These are phyloP conservation scores for Lonicera japonica DNA, from an alignment of 129 eudicot genomes.

Conservation along the genomic window DNA sequence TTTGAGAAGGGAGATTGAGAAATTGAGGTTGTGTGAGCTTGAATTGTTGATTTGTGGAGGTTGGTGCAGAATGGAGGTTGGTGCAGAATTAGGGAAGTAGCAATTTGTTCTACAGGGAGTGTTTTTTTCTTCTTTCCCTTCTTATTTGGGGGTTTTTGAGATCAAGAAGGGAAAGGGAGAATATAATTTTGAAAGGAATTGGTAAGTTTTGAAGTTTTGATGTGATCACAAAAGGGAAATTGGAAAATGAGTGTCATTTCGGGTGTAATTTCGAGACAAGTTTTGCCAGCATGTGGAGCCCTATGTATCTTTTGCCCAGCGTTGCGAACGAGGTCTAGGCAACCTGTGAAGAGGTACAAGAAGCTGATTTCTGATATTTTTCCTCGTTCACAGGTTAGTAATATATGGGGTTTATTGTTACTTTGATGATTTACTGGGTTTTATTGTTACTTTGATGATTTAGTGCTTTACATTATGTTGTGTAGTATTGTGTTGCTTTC, in stretches of 20 bases:
- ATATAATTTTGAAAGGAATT: slow-evolving; percentile 13
- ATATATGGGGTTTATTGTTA: background rate
- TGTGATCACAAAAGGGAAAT: slow-evolving; percentile 15
- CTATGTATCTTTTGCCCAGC: slow-evolving; percentile 88
- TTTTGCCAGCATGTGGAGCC: slow-evolving; percentile 79
- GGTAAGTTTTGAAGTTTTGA: slow-evolving; percentile 13
- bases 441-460: background rate
- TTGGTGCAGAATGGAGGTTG: slow-evolving; percentile 66
- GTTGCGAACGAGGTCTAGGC: slow-evolving; percentile 82
- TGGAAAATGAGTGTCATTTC: slow-evolving; percentile 68
- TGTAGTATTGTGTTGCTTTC: too few relatives aligned
- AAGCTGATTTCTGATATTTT: slow-evolving; percentile 88
- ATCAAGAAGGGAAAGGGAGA: slow-evolving; percentile 57
- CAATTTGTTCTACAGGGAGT: slow-evolving; percentile 27
- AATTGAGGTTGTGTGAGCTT: slow-evolving; percentile 8
- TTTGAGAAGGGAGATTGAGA: background rate
- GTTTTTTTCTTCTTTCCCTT: slow-evolving; percentile 59
- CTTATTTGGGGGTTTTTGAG: slow-evolving; percentile 10
- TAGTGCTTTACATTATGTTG: background rate
- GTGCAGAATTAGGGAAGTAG: slow-evolving; percentile 27
- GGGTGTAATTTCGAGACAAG: slow-evolving; percentile 83
- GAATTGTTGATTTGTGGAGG: slow-evolving; percentile 30
- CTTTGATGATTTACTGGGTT: background rate
- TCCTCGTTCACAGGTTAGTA: slow-evolving; percentile 71
- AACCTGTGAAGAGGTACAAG: slow-evolving; percentile 99